phyloP scores from a whole-genome alignment of 78 protist species.

The Abeoforma whisleri region DNA sequence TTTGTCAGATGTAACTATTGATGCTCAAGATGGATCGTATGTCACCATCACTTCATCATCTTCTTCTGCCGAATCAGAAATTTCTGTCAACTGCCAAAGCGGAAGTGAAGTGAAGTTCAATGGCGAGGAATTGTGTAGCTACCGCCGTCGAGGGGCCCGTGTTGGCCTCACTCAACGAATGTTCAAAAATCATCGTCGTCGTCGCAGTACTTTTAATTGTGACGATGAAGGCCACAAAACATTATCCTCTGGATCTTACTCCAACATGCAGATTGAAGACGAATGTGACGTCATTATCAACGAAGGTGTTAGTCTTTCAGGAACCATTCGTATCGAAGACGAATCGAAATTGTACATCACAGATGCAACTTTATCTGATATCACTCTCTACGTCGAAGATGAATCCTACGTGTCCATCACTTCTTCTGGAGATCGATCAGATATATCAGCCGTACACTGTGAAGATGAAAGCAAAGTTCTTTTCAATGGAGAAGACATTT shows the following conservation, averaged over 20 bases:
- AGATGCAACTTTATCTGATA: background rate
- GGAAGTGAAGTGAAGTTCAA: background rate
- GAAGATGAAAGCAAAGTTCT: too few relatives aligned
- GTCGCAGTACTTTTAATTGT: background rate
- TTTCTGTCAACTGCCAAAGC: background rate
- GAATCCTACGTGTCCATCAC: too few relatives aligned
- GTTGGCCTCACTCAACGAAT: background rate
- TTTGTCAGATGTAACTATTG: background rate
- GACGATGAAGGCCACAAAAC: background rate
- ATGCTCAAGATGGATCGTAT: background rate
- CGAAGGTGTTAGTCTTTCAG: background rate
- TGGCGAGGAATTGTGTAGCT: background rate
- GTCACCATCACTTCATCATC: too few relatives aligned
- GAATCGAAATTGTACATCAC: background rate
- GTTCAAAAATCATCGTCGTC: too few relatives aligned
- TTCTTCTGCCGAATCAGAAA: background rate
- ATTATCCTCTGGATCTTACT: background rate
- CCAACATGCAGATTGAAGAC: background rate
- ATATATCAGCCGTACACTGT: too few relatives aligned
- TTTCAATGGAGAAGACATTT: too few relatives aligned
- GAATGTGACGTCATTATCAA: background rate
- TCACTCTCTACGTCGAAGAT: background rate
- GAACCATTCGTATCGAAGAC: background rate
- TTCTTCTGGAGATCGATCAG: too few relatives aligned
- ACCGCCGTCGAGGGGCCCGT: background rate